Conservation (phyloP, 1,284 basidiomycete species). For the Austroboletus novae-zelandiae region DNA sequence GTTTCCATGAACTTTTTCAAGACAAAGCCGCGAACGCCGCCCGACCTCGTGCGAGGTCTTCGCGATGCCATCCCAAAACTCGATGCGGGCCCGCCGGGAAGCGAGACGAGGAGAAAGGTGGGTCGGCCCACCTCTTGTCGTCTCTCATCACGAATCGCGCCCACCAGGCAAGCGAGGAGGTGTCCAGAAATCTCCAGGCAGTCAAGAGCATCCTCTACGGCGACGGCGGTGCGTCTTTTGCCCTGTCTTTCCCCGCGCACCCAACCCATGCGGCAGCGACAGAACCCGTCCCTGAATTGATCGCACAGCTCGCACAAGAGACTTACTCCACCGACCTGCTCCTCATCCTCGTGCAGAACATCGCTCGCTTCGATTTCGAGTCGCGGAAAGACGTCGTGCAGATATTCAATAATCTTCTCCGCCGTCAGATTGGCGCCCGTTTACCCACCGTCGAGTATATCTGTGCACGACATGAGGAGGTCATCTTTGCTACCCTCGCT, state of each 20-base stretch:
- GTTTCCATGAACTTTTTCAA: constrained; percentile 90
- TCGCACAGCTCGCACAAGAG: constrained; percentile 94
- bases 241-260: not conserved
- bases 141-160: not conserved
- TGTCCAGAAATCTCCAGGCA: constrained; percentile 85
- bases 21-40: constrained; percentile 80
- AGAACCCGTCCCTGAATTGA: constrained; percentile 83
- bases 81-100: constrained; percentile 69
- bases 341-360: constrained; percentile 76
- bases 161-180: constrained; percentile 78
- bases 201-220: constrained; percentile 87
- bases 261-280: constrained; percentile 10
- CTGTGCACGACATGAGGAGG: constrained; percentile 71
- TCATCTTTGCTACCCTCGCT: constrained; percentile 85
- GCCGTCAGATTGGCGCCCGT: constrained; percentile 90
- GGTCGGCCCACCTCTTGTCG: constrained; percentile 21
- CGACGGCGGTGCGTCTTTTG: constrained; percentile 65
- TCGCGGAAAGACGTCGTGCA: constrained; percentile 95
- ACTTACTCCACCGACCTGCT: constrained; percentile 91
- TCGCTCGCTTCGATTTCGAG: constrained; percentile 93
- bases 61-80: constrained; percentile 78
- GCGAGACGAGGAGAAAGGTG: constrained; percentile 79
- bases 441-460: constrained; percentile 97
- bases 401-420: constrained; percentile 95
- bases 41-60: constrained; percentile 79